Evolutionary conservation across 352 stramenopile genomes (phyloP), one percentile per base, ranked within the genome.

Genomic region (Globisporangium viniferum): DNA sequence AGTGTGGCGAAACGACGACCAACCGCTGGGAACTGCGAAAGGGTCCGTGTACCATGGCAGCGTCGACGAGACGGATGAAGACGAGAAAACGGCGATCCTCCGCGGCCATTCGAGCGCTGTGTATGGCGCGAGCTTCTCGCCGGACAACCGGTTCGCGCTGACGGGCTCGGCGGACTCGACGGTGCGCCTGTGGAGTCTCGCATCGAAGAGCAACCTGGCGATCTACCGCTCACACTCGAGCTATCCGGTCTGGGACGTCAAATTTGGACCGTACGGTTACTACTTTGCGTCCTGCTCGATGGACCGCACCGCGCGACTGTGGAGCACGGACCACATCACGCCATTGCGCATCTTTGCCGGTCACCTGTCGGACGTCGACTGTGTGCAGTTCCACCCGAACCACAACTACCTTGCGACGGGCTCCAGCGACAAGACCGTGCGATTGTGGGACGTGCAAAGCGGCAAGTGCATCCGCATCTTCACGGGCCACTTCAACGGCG

Each of bases 241-340:
- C 5, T 86, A 77, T 44, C 93, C 94, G 2, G 88, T 99, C 10
- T 98, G 95, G 94, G 96, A 97, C 62, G 93, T 98, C 6, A 75
- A 78, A 0, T 98, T 97, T 68, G 81, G 88, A 12, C 90, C 91
- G 18, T 84, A 86, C 20, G 96, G 96, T 14, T 98, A 98, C 75
- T 98, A 98, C 69, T 99, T 98, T 81, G 95, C 92, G 22, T 97
- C 92, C 12, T 96, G 89, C 67, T 97, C 91, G 22, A 97, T 94
- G 71, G 96, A 99, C 68, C 91, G 91, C 24, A 98, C 92, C 18
- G 94, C 91, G 10, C 79, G 96, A 22, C 79, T 99, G 18, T 99
- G 93, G 94, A 95, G 89, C 60, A 98, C 94, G 0, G 96, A 99
- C 72, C 86, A 90, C 64, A 72, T 91, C 61, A 88, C 86, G 35